Conservation (phyloP, 805 yeast genomes). For the Wickerhamomyces canadensis region DNA sequence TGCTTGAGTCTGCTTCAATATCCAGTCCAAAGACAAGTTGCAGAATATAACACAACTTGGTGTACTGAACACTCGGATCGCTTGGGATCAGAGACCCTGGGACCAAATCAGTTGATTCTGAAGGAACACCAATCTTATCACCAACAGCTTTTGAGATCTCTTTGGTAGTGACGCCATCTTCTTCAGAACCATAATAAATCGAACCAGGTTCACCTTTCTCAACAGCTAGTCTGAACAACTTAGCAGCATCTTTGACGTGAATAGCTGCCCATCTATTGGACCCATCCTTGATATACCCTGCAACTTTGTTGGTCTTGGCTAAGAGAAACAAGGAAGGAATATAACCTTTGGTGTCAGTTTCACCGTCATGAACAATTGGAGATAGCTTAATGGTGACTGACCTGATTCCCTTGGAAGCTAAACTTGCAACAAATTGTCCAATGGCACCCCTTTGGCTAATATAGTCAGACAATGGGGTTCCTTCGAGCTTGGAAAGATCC, state of each 20-base stretch:
- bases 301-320: constrained; percentile 26
- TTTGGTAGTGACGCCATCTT: constrained; percentile 18
- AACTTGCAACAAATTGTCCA: constrained; percentile 14
- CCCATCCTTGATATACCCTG: constrained; percentile 32
- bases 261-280: constrained; percentile 28
- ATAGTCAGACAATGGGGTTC: not conserved
- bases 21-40: constrained; percentile 2
- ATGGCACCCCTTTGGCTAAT: constrained; percentile 8
- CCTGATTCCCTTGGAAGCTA: constrained; percentile 24
- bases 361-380: constrained; percentile 32
- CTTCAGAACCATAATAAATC: constrained; percentile 24
- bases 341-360: constrained; percentile 24
- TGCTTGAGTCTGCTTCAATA: constrained; percentile 10
- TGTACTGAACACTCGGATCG: not conserved
- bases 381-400: constrained; percentile 24
- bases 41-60: not conserved
- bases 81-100: not conserved
- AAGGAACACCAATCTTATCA: constrained; percentile 12
- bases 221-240: constrained; percentile 23
- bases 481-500: not conserved
- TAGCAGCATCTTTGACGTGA: constrained; percentile 29
- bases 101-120: constrained; percentile 14
- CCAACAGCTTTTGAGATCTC: constrained; percentile 26
- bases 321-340: constrained; percentile 20
- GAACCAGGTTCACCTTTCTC: constrained; percentile 24